A percentile compares a stretch with the other conserved stretches of the same genome.
Evolutionary conservation across 768 basidiomycete species (phyloP).

Genomic region (Chalciporus chontae): DNA sequence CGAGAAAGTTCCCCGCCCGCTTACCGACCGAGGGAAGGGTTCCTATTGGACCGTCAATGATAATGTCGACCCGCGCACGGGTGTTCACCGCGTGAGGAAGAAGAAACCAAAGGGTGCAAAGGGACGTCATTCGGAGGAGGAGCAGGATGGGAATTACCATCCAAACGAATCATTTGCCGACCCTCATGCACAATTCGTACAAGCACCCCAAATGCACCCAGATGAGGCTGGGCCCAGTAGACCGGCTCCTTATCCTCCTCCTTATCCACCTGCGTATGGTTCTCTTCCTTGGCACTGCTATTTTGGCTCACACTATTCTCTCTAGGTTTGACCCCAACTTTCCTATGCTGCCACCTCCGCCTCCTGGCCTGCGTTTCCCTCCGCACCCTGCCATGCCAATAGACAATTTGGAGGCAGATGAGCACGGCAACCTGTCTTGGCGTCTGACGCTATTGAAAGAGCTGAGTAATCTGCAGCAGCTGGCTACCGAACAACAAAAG

Average conservation of each 20-base stretch:
- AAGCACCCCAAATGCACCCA: slow-evolving; percentile 49
- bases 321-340: slow-evolving; percentile 73
- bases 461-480: slow-evolving; percentile 65
- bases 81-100: slow-evolving; percentile 85
- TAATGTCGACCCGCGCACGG: slow-evolving; percentile 84
- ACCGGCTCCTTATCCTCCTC: slow-evolving; percentile 57
- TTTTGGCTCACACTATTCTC: slow-evolving; percentile 9
- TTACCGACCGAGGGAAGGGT: slow-evolving; percentile 87
- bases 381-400: slow-evolving; percentile 55
- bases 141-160: slow-evolving; percentile 64
- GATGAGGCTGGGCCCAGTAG: slow-evolving; percentile 62
- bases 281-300: not conserved
- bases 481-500: slow-evolving; percentile 82
- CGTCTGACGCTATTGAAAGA: slow-evolving; percentile 78
- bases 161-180: slow-evolving; percentile 56
- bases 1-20: slow-evolving; percentile 86
- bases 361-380: slow-evolving; percentile 59
- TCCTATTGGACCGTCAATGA: slow-evolving; percentile 93
- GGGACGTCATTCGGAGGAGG: slow-evolving; percentile 52
- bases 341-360: slow-evolving; percentile 53
- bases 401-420: slow-evolving; percentile 72
- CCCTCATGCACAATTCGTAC: slow-evolving; percentile 53
- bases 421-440: slow-evolving; percentile 80
- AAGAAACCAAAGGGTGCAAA: slow-evolving; percentile 69
- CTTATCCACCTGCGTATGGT: slow-evolving; percentile 52